Evolutionary conservation across 805 yeast species (phyloP), one percentile per base, ranked within the genome.

Genomic region (Pichia heedii): DNA sequence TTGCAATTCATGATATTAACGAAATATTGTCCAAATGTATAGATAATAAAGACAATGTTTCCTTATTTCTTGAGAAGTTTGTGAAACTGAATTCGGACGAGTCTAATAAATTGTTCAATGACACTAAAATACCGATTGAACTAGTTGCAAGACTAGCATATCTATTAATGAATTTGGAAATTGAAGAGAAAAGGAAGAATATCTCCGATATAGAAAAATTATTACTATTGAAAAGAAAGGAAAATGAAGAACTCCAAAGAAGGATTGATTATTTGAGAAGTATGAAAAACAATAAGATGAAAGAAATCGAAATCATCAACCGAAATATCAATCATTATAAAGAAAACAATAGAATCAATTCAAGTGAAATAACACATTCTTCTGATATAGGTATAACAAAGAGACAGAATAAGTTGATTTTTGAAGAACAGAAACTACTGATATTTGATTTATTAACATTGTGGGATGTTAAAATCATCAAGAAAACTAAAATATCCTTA

Each of bases 71-170:
- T 18, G 40, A 36, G 10, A 39, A 36, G 58, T 53, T 34, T 35
- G 58, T 12, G 42, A 42, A 12, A 41, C 43, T 6, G 33, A 19
- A n/a, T 27, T 22, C 12, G 3, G 15, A 10, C 9, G 1, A 3
- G 2, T 7, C 34, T 18, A 30, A 19, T 11, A 32, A 39, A 8
- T 21, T 32, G 21, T 12, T 29, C 4, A 13, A 32, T 16, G 45
- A 18, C 3, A 35, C 37, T 10, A 42, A 39, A n/a, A 42, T 42
- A 10, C 54, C 61, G 2, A 24, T 42, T 5, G 57, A 50, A 10
- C 49, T 64, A 1, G 49, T 55, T 7, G 60, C 63, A 1, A 49
- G 58, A 37, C 43, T 63, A 38, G 57, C 66, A 1, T 57, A 58
- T 37, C 57, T 60, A 54, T 45, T 63, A 12, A 37, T 62, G 37